A percentile compares a stretch with the other conserved stretches of the same genome.
Evolutionary conservation across 1,284 basidiomycete genomes (phyloP).

Genomic region (Sporisorium sorghi): DNA sequence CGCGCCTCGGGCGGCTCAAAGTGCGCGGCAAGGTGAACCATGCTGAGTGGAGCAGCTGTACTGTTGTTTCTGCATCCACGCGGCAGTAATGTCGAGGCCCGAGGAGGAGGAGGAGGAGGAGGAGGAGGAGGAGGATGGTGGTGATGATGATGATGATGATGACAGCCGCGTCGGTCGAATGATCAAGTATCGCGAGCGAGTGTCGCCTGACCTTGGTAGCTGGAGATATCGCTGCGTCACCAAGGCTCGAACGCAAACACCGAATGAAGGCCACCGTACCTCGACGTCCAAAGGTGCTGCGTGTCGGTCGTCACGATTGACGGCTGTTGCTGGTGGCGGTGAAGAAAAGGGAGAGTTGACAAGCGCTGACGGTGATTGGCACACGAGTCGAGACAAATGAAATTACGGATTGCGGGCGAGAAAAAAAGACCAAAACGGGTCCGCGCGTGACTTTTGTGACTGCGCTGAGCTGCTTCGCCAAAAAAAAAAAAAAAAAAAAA

Average conservation of each 20-base stretch:
- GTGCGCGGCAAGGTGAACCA: conserved; percentile 46
- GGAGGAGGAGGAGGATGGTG: no score
- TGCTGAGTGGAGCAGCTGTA: conserved; percentile 1
- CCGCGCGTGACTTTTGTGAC: conserved; percentile 17
- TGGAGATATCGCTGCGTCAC: neutral
- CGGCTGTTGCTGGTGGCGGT: conserved; percentile 11
- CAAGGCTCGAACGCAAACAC: conserved; percentile 10
- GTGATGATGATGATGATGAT: neutral
- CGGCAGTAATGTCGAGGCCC: no score
- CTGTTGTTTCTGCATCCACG: conserved; percentile 1
- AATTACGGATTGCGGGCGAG: neutral
- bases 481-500: neutral
- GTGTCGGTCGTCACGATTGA: conserved; percentile 14
- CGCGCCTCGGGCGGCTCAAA: conserved; percentile 37
- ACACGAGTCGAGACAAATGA: no score
- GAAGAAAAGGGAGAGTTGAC: neutral
- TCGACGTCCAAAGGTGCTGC: conserved; percentile 10
- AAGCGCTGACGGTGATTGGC: conserved; percentile 2
- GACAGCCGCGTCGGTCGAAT: neutral
- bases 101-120: no score
- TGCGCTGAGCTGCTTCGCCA: neutral
- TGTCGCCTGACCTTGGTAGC: neutral
- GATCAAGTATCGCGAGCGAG: neutral
- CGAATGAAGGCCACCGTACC: conserved; percentile 7
- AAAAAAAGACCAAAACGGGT: conserved; percentile 14